Percentiles rank a stretch among this genome's conserved stretches.
Evolutionary conservation across 345 rosid genomes (phyloP).

Genomic region (Hibiscus trionum): DNA sequence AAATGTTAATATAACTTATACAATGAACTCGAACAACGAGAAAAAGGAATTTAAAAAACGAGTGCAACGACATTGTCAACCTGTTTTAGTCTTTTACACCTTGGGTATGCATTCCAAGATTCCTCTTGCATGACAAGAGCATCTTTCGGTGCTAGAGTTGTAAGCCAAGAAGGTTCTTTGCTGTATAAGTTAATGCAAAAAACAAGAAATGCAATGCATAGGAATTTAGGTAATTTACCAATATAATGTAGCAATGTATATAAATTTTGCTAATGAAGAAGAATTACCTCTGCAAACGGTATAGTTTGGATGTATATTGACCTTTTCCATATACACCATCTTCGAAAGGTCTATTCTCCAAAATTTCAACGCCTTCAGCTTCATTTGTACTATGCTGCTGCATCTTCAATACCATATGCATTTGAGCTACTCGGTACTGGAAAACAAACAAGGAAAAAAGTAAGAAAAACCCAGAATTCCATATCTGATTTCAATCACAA

Average conservation of each 20-base stretch:
- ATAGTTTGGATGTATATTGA: constrained; percentile 50
- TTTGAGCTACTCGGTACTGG: constrained; percentile 66
- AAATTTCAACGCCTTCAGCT: constrained; percentile 53
- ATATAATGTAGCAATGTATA: not conserved
- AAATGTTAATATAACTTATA: constrained; percentile 20
- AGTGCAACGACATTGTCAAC: constrained; percentile 16
- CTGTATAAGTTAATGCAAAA: constrained; percentile 26
- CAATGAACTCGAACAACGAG: not conserved
- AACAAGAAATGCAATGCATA: not conserved
- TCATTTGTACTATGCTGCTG: constrained; percentile 49
- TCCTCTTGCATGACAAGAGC: constrained; percentile 67
- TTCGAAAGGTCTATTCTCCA: constrained; percentile 40
- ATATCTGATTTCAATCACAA: not conserved
- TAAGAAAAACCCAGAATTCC: not conserved
- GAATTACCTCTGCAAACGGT: constrained; percentile 55
- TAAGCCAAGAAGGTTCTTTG: constrained; percentile 68
- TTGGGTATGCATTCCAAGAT: constrained; percentile 72
- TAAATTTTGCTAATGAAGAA: not conserved
- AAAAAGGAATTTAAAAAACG: not conserved
- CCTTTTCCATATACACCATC: constrained; percentile 45
- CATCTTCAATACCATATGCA: constrained; percentile 59
- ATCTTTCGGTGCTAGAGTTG: constrained; percentile 53
- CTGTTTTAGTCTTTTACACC: constrained; percentile 78
- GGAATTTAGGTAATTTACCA: not conserved
- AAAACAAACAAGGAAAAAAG: not conserved